Conservation (phyloP, 805 yeast species). For the Cyberlindnera sargentensis region DNA sequence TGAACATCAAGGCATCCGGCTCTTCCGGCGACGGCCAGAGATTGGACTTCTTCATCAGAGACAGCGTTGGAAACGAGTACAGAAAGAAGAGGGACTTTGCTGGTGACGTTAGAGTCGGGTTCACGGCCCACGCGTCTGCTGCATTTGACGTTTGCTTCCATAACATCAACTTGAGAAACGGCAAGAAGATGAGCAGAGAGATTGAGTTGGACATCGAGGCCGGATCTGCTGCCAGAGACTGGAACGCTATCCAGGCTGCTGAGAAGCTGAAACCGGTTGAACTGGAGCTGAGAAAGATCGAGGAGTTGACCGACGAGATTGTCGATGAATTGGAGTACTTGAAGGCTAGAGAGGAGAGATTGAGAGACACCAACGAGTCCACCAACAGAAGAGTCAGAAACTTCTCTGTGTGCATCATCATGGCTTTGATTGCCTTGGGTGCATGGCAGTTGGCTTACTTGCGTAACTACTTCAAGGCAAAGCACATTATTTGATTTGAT, state of each 20-base stretch:
- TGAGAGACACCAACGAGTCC: constrained; percentile 95
- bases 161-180: constrained; percentile 42
- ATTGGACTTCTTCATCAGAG: constrained; percentile 60
- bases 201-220: constrained; percentile 89
- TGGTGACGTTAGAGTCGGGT: constrained; percentile 68
- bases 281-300: constrained; percentile 79
- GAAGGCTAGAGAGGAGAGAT: constrained; percentile 79
- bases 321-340: constrained; percentile 74
- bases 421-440: constrained; percentile 71
- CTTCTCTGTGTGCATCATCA: constrained; percentile 66
- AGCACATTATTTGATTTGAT: constrained; percentile 53
- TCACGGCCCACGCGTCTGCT: constrained; percentile 75
- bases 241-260: constrained; percentile 90
- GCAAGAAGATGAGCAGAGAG: constrained; percentile 50
- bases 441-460: constrained; percentile 90
- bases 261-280: constrained; percentile 93
- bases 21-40: constrained; percentile 80
- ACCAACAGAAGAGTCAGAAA: constrained; percentile 89
- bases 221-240: constrained; percentile 96
- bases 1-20: constrained; percentile 72
- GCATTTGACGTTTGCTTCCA: constrained; percentile 91
- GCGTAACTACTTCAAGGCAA: constrained; percentile 85
- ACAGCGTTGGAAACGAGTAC: constrained; percentile 79
- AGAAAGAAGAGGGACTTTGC: constrained; percentile 70
- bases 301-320: constrained; percentile 81